These are phyloP conservation scores for Crithidia expoeki DNA, from an alignment of 208 protist genomes.

Conservation along the genomic window DNA sequence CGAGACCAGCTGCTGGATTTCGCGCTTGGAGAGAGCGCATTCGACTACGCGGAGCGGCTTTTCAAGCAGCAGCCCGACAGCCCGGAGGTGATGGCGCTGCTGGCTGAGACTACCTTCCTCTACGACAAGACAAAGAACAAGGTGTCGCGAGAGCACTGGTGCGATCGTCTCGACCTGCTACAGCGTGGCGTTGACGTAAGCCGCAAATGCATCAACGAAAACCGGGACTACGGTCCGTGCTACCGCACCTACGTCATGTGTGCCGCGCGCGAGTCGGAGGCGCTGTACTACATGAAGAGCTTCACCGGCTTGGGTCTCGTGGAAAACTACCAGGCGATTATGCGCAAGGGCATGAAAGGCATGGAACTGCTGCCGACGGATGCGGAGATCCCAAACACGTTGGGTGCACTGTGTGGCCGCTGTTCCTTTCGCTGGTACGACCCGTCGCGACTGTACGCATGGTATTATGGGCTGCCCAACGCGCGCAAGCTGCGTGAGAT, in stretches of 20 bases:
- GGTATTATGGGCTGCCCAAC: slow-evolving; percentile 60
- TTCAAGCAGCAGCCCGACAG: slow-evolving; percentile 66
- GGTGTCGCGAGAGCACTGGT: slow-evolving; percentile 79
- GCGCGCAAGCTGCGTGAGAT: slow-evolving; percentile 47
- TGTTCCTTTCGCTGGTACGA: slow-evolving; percentile 79
- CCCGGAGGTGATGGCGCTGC: slow-evolving; percentile 85
- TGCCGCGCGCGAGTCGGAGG: slow-evolving; percentile 74
- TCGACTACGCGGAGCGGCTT: slow-evolving; percentile 77
- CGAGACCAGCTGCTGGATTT: slow-evolving; percentile 80
- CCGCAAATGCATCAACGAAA: slow-evolving; percentile 87
- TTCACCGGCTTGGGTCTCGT: slow-evolving; percentile 68
- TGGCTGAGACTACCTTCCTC: slow-evolving; percentile 73
- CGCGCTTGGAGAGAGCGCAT: slow-evolving; percentile 76
- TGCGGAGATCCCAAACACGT: slow-evolving; percentile 71
- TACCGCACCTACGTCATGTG: slow-evolving; percentile 85
- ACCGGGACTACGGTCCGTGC: slow-evolving; percentile 82
- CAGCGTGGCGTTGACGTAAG: slow-evolving; percentile 88
- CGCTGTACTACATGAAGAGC: slow-evolving; percentile 82
- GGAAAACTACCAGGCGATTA: slow-evolving; percentile 86
- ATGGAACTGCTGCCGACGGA: slow-evolving; percentile 75
- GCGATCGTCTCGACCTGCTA: slow-evolving; percentile 81
- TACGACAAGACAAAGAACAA: slow-evolving; percentile 90
- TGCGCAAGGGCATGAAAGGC: slow-evolving; percentile 60
- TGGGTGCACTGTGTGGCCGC: slow-evolving; percentile 77
- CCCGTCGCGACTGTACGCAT: slow-evolving; percentile 59